phyloP scores from a whole-genome alignment of 2,329 filamentous ascomycete genomes.

The Metarhizium brunneum region DNA sequence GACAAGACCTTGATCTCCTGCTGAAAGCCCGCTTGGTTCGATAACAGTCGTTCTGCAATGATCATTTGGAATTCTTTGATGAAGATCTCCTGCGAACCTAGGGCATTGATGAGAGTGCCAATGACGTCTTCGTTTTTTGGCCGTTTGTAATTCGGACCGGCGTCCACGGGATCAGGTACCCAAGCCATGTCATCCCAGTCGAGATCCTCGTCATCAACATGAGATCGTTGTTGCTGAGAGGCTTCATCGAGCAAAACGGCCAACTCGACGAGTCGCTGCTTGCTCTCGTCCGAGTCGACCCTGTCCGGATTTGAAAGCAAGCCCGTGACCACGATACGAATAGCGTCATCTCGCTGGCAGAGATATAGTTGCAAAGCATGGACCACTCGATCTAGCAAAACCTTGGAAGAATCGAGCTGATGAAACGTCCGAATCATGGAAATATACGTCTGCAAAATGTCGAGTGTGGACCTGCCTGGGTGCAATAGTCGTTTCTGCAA shows the following conservation, averaged over 20 bases:
- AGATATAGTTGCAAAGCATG: constrained; percentile 66
- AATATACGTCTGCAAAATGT: constrained; percentile 70
- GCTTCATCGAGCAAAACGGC: constrained; percentile 56
- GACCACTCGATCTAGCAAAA: constrained; percentile 66
- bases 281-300: constrained; percentile 34
- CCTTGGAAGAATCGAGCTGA: constrained; percentile 66
- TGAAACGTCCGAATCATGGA: constrained; percentile 71
- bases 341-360: constrained; percentile 67
- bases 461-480: constrained; percentile 64
- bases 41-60: constrained; percentile 72
- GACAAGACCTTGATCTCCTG: constrained; percentile 78
- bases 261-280: constrained; percentile 54
- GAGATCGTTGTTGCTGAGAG: constrained; percentile 40
- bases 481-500: constrained; percentile 61
- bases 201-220: constrained; percentile 57
- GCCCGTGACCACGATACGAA: constrained; percentile 67
- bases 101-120: constrained; percentile 77
- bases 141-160: constrained; percentile 83
- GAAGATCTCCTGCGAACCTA: constrained; percentile 84
- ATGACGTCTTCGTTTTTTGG: constrained; percentile 87
- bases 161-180: constrained; percentile 88
- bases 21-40: constrained; percentile 58
- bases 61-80: constrained; percentile 90
- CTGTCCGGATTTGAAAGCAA: constrained; percentile 55
- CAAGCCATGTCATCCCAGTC: constrained; percentile 92